Evolutionary conservation across 2,329 filamentous ascomycete species (phyloP).

Genomic region (Fusarium sp.): DNA sequence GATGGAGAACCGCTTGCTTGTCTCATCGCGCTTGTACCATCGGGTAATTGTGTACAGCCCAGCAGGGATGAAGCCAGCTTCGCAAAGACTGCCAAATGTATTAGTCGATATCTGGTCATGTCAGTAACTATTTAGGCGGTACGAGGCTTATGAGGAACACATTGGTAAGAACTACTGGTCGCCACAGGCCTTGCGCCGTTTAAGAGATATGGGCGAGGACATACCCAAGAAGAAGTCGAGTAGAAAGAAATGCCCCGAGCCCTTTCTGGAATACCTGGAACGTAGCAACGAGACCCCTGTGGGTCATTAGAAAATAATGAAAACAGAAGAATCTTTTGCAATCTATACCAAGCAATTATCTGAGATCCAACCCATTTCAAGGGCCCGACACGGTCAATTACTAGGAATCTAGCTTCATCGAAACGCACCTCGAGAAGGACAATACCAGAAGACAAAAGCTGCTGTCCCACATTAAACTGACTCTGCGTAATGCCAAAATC

Average conservation of each 20-base stretch:
- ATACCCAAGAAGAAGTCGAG: constrained; percentile 53
- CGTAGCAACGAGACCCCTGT: constrained; percentile 53
- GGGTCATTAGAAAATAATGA: constrained; percentile 1
- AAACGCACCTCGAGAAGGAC: constrained; percentile 55
- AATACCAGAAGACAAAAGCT: constrained; percentile 62
- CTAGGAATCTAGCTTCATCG: constrained; percentile 51
- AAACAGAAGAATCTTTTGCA: too few relatives aligned
- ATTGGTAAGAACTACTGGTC: too few relatives aligned
- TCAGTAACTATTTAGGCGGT: too few relatives aligned
- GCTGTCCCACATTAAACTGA: constrained; percentile 63
- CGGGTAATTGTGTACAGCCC: constrained; percentile 62
- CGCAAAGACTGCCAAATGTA: constrained; percentile 43
- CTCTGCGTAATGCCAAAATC: constrained; percentile 63
- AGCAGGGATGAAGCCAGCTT: constrained; percentile 53
- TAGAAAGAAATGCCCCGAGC: constrained; percentile 52
- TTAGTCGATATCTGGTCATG: background rate
- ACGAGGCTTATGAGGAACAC: too few relatives aligned
- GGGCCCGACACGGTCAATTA: constrained; percentile 61
- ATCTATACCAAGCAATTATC: constrained; percentile 51
- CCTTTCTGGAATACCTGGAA: constrained; percentile 56
- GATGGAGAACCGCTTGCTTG: constrained; percentile 59
- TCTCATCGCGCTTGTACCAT: constrained; percentile 63
- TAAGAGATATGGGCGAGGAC: background rate
- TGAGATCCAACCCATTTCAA: constrained; percentile 58
- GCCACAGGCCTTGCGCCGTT: too few relatives aligned